Conservation (phyloP, 805 yeast genomes). For the Starmera amethionina region DNA sequence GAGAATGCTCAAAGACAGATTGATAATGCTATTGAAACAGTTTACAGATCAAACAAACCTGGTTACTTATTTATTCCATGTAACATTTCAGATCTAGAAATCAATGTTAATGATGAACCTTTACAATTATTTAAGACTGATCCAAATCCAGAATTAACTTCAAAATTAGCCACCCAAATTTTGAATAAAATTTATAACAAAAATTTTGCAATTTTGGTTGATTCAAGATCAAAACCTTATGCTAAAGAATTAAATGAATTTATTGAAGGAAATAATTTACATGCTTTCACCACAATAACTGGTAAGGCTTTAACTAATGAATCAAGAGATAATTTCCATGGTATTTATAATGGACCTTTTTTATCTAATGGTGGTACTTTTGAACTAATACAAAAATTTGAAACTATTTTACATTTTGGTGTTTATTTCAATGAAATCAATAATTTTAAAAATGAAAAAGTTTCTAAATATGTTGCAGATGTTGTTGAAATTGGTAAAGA, state of each 20-base stretch:
- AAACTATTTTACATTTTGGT: conserved; percentile 63
- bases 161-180: conserved; percentile 32
- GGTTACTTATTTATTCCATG: conserved; percentile 64
- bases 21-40: conserved; percentile 43
- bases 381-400: conserved; percentile 41
- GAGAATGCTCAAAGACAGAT: conserved; percentile 44
- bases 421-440: conserved; percentile 53
- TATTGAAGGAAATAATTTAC: conserved; percentile 23
- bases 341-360: conserved; percentile 52
- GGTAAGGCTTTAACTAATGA: conserved; percentile 25
- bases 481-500: conserved; percentile 18
- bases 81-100: conserved; percentile 37
- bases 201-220: conserved; percentile 64
- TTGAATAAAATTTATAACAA: conserved; percentile 36
- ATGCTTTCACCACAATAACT: conserved; percentile 6
- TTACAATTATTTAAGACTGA: conserved; percentile 18
- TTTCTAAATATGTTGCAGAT: conserved; percentile 6
- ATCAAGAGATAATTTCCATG: conserved; percentile 48
- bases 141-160: conserved; percentile 17
- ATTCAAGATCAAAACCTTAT: conserved; percentile 55
- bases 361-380: conserved; percentile 37
- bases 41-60: conserved; percentile 48
- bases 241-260: conserved; percentile 35
- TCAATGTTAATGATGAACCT: conserved; percentile 20
- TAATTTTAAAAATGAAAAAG: conserved; percentile 7